phyloP scores from a whole-genome alignment of 176 grass and related monocot species.

The Carex littledalei region DNA sequence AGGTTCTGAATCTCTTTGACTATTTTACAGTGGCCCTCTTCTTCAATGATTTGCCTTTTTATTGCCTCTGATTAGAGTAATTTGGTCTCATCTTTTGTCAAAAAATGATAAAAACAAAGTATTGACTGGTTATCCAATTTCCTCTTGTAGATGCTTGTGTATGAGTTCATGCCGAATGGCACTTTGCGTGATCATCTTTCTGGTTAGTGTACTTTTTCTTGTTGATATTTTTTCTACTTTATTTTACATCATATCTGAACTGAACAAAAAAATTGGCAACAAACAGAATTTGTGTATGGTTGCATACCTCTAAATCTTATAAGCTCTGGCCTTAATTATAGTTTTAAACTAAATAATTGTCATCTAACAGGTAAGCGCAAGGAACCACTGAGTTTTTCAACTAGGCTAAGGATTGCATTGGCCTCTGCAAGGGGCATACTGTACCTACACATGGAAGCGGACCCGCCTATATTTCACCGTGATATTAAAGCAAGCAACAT shows the following conservation, averaged over 20 bases:
- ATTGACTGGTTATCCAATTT: conserved; percentile 4
- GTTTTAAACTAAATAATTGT: conserved; percentile 11
- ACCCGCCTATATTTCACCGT: conserved; percentile 95
- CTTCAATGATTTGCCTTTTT: background rate
- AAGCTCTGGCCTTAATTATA: background rate
- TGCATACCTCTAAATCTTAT: background rate
- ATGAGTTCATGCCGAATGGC: conserved; percentile 93
- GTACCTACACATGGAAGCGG: conserved; percentile 90
- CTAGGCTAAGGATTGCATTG: conserved; percentile 64
- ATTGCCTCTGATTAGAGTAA: background rate
- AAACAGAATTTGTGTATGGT: background rate
- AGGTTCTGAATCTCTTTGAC: background rate
- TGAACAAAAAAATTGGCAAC: background rate
- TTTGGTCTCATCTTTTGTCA: background rate
- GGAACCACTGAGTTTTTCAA: conserved; percentile 41
- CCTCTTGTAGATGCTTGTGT: conserved; percentile 92
- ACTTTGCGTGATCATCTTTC: conserved; percentile 82
- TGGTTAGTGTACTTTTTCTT: conserved; percentile 42
- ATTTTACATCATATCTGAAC: background rate
- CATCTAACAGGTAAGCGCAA: conserved; percentile 37
- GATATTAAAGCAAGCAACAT: conserved; percentile 97
- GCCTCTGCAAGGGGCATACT: conserved; percentile 73
- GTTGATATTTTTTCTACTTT: background rate
- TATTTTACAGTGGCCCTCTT: conserved; percentile 1
- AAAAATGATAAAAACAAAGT: background rate